Conservation (phyloP, 352 stramenopile genomes). For the Phytopythium kandeliae region DNA sequence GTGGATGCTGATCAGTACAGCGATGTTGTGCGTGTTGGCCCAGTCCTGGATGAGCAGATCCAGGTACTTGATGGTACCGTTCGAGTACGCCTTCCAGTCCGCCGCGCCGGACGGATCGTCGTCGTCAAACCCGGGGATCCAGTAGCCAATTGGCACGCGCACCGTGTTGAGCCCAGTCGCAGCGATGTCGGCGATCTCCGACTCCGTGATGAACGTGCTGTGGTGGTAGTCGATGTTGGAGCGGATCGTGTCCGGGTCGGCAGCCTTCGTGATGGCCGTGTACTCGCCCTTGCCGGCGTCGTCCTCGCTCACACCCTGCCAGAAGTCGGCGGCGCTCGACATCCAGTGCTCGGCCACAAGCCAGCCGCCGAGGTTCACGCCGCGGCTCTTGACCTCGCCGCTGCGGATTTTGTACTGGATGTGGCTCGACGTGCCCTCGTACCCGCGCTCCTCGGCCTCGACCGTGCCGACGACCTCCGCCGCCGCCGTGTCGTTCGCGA, state of each 20-base stretch:
- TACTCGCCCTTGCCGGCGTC: slow-evolving; percentile 54
- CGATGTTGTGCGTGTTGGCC: slow-evolving; percentile 36
- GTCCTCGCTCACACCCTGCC: slow-evolving; percentile 34
- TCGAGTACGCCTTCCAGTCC: slow-evolving; percentile 39
- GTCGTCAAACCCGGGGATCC: slow-evolving; percentile 70
- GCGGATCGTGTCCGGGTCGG: slow-evolving; percentile 21
- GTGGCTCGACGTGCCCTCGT: slow-evolving; percentile 8
- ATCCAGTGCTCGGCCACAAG: slow-evolving; percentile 83
- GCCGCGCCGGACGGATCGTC: slow-evolving; percentile 29
- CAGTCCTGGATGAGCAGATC: slow-evolving; percentile 30
- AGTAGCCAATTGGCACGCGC: slow-evolving; percentile 75
- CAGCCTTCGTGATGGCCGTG: slow-evolving; percentile 47
- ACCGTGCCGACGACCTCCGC: not conserved
- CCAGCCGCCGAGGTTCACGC: slow-evolving; percentile 82
- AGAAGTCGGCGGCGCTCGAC: slow-evolving; percentile 45
- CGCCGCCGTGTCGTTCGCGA: not conserved
- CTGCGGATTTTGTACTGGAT: slow-evolving; percentile 27
- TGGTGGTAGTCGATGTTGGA: slow-evolving; percentile 48
- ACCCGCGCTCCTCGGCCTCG: slow-evolving; percentile 5
- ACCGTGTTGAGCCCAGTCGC: slow-evolving; percentile 69
- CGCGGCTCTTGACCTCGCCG: slow-evolving; percentile 33
- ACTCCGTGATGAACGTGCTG: slow-evolving; percentile 59
- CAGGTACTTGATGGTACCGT: slow-evolving; percentile 15
- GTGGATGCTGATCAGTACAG: slow-evolving; percentile 53
- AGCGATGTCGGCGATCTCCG: slow-evolving; percentile 57